Conservation (phyloP, 768 basidiomycete genomes). For the Kwoniella mangroviensis region DNA sequence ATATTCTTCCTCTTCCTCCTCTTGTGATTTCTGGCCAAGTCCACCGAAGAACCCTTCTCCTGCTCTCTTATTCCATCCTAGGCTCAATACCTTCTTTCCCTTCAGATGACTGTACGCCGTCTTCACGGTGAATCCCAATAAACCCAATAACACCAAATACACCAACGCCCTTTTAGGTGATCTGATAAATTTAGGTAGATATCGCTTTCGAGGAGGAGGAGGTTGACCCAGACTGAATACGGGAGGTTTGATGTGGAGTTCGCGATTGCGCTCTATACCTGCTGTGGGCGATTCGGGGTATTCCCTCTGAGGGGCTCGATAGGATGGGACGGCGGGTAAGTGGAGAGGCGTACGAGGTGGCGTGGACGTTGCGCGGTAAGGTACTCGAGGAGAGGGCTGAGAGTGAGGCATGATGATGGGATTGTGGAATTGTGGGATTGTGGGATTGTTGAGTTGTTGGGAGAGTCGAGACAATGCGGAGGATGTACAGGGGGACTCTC, state of each 20-base stretch:
- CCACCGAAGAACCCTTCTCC: neutral
- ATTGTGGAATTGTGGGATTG: neutral
- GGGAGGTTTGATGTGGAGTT: slow-evolving; percentile 9
- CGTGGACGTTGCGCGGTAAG: slow-evolving; percentile 22
- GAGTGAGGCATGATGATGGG: neutral
- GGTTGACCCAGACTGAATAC: slow-evolving; percentile 14
- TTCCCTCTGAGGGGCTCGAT: slow-evolving; percentile 2
- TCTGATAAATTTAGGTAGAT: slow-evolving; percentile 18
- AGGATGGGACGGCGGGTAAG: neutral
- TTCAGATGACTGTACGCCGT: neutral
- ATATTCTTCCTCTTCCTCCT: neutral
- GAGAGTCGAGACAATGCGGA: no score
- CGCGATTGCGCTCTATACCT: neutral
- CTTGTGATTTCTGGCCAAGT: no score
- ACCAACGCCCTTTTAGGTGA: slow-evolving; percentile 17
- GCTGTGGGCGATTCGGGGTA: slow-evolving; percentile 34
- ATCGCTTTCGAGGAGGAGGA: slow-evolving; percentile 12
- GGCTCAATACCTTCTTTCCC: neutral
- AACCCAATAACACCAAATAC: slow-evolving; percentile 14
- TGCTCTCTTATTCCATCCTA: slow-evolving; percentile 5
- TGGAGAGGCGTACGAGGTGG: slow-evolving; percentile 17
- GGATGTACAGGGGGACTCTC: no score
- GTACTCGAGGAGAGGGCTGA: slow-evolving; percentile 24
- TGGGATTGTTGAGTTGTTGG: no score
- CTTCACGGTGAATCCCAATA: slow-evolving; percentile 5